Conservation (phyloP, 768 basidiomycete species). For the Galerina sulciceps region DNA sequence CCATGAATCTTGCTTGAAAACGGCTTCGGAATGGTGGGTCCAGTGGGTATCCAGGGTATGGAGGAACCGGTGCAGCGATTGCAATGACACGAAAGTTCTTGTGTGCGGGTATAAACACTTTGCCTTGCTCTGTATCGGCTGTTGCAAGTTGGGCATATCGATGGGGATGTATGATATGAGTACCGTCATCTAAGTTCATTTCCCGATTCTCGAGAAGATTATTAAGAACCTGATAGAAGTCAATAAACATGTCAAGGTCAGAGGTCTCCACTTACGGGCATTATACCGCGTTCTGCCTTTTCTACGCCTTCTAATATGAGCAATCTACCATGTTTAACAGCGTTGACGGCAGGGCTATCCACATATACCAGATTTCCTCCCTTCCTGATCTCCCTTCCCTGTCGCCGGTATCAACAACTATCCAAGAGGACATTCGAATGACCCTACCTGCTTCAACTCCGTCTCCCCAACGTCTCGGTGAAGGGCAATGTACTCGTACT, state of each 20-base stretch:
- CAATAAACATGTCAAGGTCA: slow-evolving; percentile 10
- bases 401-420: background rate
- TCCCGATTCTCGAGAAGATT: slow-evolving; percentile 75
- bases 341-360: slow-evolving; percentile 68
- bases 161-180: slow-evolving; percentile 69
- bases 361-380: slow-evolving; percentile 70
- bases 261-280: slow-evolving; percentile 53
- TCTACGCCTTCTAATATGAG: slow-evolving; percentile 74
- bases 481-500: slow-evolving; percentile 70
- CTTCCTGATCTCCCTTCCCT: slow-evolving; percentile 64
- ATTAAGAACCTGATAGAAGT: slow-evolving; percentile 50
- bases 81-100: slow-evolving; percentile 71
- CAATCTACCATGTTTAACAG: slow-evolving; percentile 66
- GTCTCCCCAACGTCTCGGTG: slow-evolving; percentile 76
- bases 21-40: slow-evolving; percentile 73
- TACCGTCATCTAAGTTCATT: slow-evolving; percentile 74
- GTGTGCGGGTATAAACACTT: slow-evolving; percentile 66
- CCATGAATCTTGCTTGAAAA: slow-evolving; percentile 70
- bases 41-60: slow-evolving; percentile 67
- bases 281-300: slow-evolving; percentile 73
- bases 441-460: slow-evolving; percentile 63
- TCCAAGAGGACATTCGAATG: background rate
- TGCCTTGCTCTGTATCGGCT: slow-evolving; percentile 35
- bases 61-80: slow-evolving; percentile 71
- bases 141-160: slow-evolving; percentile 55